Evolutionary conservation across 2,329 filamentous ascomycete species (phyloP), one percentile per base, ranked within the genome.

Genomic region (Bipolaris victoriae): DNA sequence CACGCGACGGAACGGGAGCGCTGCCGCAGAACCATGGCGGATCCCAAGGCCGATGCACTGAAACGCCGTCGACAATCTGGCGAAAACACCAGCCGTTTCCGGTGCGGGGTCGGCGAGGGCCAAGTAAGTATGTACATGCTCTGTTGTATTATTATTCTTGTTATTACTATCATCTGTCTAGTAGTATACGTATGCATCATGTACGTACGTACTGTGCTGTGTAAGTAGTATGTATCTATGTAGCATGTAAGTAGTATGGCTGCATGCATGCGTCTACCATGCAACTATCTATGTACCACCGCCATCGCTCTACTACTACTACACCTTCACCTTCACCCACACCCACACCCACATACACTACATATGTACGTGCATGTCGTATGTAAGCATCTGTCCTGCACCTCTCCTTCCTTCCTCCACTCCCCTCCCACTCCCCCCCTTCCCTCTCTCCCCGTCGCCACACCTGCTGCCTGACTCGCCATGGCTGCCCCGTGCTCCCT

Each of bases 81-180:
- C 55, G 49, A 55, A 16, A 58, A 58, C 63, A 47, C 49, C 26
- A 49, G 49, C 55, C 49, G 56, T 65, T 57, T 57, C 57, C 60
- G 57, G 40, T 43, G 52, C 58, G 55, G 52, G 52, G 47, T 41
- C 16, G 43, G 24, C 18, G 4, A 5, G 10, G 10, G 0, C 18
- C 5, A 10, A 20, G 26, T 47, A 37, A 37, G 5, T 26, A 26
- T 48, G 35, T 36, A 37, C 15, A 7, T n/a, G 4, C 5, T 24
- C 22, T 24, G 6, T 5, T 43, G 48, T 35, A 26, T n/a, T 39
- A 22, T 18, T 22, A 31, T 31, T 31, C 37, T 46, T 46, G 22
- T 7, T 24, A 26, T 7, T 24, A 24, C 6, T 24, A 24, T 24
- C 1, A 4, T 24, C 22, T 24, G 6, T 4, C 22, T 26, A 26